Conservation (phyloP, 2,329 filamentous ascomycete species). For the Nothomitra cinnamomea region DNA sequence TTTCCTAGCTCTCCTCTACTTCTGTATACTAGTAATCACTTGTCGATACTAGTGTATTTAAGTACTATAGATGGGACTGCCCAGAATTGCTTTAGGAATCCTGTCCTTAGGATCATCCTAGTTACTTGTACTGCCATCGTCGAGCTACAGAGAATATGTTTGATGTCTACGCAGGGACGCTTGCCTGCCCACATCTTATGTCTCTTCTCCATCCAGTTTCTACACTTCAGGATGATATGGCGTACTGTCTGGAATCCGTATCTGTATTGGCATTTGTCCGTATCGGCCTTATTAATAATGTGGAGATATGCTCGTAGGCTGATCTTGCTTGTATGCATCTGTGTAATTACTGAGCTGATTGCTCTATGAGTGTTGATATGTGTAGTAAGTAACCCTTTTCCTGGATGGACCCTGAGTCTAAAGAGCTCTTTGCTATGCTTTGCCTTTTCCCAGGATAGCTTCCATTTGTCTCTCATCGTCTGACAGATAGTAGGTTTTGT, state of each 20-base stretch:
- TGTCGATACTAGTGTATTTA: constrained; percentile 7
- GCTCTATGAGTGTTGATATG: constrained; percentile 11
- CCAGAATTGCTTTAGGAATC: constrained; percentile 16
- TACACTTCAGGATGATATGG: constrained; percentile 18
- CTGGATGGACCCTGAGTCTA: constrained; percentile 11
- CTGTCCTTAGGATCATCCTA: constrained; percentile 20
- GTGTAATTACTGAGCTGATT: constrained; percentile 15
- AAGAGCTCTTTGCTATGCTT: constrained; percentile 13
- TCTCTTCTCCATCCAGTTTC: constrained; percentile 17
- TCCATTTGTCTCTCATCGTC: constrained; percentile 12
- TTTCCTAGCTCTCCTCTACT: constrained; percentile 14
- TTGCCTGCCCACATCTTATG: constrained; percentile 14
- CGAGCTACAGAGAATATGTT: constrained; percentile 19
- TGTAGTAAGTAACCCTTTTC: constrained; percentile 8
- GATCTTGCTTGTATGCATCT: constrained; percentile 17
- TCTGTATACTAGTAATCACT: constrained; percentile 16
- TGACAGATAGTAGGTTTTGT: constrained; percentile 8
- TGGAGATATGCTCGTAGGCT: constrained; percentile 17
- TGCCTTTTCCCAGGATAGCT: constrained; percentile 10
- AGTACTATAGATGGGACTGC: constrained; percentile 12
- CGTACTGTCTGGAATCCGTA: constrained; percentile 15
- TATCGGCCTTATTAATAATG: constrained; percentile 17
- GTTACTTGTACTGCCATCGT: constrained; percentile 19
- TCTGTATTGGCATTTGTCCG: constrained; percentile 15
- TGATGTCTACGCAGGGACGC: constrained; percentile 13